phyloP scores from a whole-genome alignment of 805 yeast species.

The Nakazawaea wickerhamii region DNA sequence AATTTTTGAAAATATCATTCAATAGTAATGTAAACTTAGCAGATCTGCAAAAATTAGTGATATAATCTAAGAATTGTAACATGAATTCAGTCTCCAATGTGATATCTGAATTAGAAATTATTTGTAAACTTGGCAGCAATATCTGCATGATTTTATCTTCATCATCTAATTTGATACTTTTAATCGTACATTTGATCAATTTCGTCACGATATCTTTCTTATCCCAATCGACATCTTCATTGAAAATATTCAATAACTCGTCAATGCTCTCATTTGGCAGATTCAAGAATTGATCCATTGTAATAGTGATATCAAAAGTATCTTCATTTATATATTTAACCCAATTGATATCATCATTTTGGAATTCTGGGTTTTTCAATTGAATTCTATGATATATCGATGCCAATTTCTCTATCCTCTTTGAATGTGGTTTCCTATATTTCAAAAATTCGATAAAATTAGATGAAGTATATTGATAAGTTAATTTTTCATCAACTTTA shows the following conservation, averaged over 20 bases:
- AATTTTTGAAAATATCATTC: slow-evolving; percentile 10
- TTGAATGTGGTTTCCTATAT: slow-evolving; percentile 2
- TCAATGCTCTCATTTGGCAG: background rate
- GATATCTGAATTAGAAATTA: background rate
- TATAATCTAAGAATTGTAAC: slow-evolving; percentile 17
- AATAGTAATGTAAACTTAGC: slow-evolving; percentile 9
- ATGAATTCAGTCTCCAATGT: background rate
- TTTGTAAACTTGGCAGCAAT: background rate
- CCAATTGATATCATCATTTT: slow-evolving; percentile 6
- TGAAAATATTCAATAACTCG: background rate
- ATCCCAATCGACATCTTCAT: background rate
- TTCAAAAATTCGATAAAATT: slow-evolving; percentile 13
- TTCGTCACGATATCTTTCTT: slow-evolving; percentile 2
- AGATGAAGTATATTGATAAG: slow-evolving; percentile 14
- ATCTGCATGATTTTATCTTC: background rate
- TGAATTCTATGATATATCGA: slow-evolving; percentile 2
- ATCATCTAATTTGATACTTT: slow-evolving; percentile 4
- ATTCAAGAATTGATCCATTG: background rate
- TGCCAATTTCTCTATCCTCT: background rate
- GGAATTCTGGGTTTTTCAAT: slow-evolving; percentile 2
- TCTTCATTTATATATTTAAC: background rate
- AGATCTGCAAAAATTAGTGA: slow-evolving; percentile 18
- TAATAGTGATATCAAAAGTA: background rate
- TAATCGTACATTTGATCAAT: background rate
- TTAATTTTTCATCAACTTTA: slow-evolving; percentile 6